Evolutionary conservation across 129 eudicot genomes (phyloP).

Genomic region (Saposhnikovia divaricata): DNA sequence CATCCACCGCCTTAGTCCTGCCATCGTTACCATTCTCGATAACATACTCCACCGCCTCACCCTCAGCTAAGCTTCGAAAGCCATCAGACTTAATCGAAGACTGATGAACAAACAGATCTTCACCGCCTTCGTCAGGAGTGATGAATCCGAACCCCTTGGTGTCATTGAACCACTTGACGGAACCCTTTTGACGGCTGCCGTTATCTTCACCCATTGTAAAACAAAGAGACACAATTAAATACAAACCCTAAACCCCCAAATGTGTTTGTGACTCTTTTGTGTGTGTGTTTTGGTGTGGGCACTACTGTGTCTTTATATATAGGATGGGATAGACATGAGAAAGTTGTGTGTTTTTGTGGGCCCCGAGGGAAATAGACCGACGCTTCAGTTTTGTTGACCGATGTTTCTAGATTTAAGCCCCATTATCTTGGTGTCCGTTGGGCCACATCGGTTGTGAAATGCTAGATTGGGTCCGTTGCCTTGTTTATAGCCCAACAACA

Average conservation of each 20-base stretch:
- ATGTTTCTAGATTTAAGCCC: too few species aligned
- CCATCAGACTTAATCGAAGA: constrained; percentile 65
- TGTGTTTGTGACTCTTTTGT: too few species aligned
- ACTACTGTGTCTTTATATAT: neutral
- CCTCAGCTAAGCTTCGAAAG: constrained; percentile 69
- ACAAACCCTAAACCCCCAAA: neutral
- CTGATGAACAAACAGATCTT: constrained; percentile 76
- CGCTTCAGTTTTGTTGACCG: too few species aligned
- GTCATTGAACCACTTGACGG: constrained; percentile 87
- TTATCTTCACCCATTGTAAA: constrained; percentile 26
- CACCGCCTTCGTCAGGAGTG: constrained; percentile 69
- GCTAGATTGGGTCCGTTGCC: too few species aligned
- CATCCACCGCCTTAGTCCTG: constrained; percentile 73
- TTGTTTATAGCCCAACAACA: too few species aligned
- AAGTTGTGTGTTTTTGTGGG: neutral
- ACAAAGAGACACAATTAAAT: neutral
- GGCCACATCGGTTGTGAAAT: too few species aligned
- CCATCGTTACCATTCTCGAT: constrained; percentile 52
- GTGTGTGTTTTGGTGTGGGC: too few species aligned
- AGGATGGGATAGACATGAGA: too few species aligned
- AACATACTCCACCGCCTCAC: constrained; percentile 54
- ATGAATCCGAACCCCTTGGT: constrained; percentile 76
- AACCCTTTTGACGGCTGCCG: constrained; percentile 35
- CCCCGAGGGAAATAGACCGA: too few species aligned
- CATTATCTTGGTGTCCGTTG: too few species aligned